Evolutionary conservation across 768 basidiomycete genomes (phyloP).

Genomic region (Kockovaella imperatae): DNA sequence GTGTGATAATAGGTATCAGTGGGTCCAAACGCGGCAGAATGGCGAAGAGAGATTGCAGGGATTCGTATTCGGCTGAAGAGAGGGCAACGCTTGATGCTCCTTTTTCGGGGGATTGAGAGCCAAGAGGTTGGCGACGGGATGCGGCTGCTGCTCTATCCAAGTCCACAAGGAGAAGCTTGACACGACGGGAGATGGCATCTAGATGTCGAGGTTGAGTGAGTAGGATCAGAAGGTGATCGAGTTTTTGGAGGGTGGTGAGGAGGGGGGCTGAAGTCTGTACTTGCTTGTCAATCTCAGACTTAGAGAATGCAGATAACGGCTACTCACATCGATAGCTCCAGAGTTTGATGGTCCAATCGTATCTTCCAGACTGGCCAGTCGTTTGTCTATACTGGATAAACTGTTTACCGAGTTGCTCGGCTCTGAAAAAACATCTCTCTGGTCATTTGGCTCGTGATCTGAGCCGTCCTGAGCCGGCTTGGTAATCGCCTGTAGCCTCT

Average conservation of each 20-base stretch:
- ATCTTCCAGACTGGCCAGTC: slow-evolving; percentile 75
- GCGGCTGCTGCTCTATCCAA: slow-evolving; percentile 65
- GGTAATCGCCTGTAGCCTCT: too few relatives aligned
- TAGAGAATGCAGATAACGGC: not conserved
- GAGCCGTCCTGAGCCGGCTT: too few relatives aligned
- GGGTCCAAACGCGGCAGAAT: slow-evolving; percentile 48
- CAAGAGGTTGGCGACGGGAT: slow-evolving; percentile 47
- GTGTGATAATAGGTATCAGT: slow-evolving; percentile 52
- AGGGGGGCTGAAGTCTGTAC: slow-evolving; percentile 57
- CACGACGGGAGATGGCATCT: slow-evolving; percentile 84
- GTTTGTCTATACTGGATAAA: slow-evolving; percentile 68
- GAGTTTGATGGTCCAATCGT: slow-evolving; percentile 73
- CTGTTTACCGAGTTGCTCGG: too few relatives aligned
- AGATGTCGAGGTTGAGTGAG: slow-evolving; percentile 93
- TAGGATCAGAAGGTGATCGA: slow-evolving; percentile 76
- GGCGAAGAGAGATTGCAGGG: slow-evolving; percentile 44
- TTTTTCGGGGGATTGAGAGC: not conserved
- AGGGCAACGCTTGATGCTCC: slow-evolving; percentile 11
- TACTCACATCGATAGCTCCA: slow-evolving; percentile 68
- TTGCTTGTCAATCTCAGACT: slow-evolving; percentile 46
- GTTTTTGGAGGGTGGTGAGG: slow-evolving; percentile 68
- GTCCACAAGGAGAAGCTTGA: slow-evolving; percentile 86
- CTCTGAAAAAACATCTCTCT: too few relatives aligned
- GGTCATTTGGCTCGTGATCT: too few relatives aligned
- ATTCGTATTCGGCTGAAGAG: slow-evolving; percentile 37